Percentiles rank a stretch among this genome's conserved stretches.
These are phyloP conservation scores for Sporothrix inflata DNA, from an alignment of 2,329 filamentous ascomycete genomes.

Conservation along the genomic window DNA sequence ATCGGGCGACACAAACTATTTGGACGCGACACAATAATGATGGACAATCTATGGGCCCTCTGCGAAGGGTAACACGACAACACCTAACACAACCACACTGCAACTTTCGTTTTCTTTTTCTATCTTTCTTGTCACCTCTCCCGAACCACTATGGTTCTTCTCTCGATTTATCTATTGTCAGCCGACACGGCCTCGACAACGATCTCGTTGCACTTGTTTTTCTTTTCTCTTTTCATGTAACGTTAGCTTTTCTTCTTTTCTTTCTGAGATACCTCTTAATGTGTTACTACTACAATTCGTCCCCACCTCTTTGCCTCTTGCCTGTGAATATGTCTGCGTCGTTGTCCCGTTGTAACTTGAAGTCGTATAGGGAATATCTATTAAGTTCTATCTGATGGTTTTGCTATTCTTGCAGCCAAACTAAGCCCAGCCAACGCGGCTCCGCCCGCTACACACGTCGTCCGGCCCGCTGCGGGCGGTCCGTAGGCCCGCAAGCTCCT, in stretches of 20 bases:
- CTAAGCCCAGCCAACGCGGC: too few species aligned
- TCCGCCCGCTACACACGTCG: too few species aligned
- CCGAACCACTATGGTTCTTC: neutral
- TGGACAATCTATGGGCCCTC: neutral
- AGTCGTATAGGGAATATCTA: too few species aligned
- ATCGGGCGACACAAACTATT: neutral
- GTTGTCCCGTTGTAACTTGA: too few species aligned
- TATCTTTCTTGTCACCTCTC: neutral
- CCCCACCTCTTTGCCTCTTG: neutral
- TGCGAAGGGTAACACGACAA: neutral
- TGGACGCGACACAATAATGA: slow-evolving; percentile 11
- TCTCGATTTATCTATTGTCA: neutral
- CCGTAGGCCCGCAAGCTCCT: too few species aligned
- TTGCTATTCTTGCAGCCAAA: too few species aligned
- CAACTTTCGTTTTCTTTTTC: neutral
- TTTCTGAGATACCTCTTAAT: slow-evolving; percentile 23
- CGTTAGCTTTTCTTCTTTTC: neutral
- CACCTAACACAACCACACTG: neutral
- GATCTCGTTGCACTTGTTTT: neutral
- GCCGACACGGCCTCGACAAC: neutral
- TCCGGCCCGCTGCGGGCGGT: too few species aligned
- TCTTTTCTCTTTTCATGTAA: neutral
- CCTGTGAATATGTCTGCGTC: neutral
- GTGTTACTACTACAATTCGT: slow-evolving; percentile 14
- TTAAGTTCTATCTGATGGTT: too few species aligned